phyloP scores from a whole-genome alignment of 306 rosid genomes.

The Cicer pinnatifidum region DNA sequence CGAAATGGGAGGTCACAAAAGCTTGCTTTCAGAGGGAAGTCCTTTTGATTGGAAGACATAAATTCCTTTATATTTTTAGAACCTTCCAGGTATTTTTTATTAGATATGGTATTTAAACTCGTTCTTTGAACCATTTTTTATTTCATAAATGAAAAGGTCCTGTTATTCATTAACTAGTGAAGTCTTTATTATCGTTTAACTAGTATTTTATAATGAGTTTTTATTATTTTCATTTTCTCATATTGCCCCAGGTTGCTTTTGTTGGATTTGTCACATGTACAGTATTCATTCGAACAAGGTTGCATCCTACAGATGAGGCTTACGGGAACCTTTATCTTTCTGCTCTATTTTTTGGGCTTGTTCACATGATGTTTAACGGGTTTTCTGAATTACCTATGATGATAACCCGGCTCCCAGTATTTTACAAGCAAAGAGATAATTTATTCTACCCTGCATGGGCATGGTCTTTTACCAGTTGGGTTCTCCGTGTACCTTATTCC shows the following conservation, averaged over 20 bases:
- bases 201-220: background rate
- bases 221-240: slow-evolving; percentile 7
- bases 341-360: slow-evolving; percentile 79
- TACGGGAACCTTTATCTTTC: slow-evolving; percentile 76
- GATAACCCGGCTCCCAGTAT: slow-evolving; percentile 83
- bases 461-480: slow-evolving; percentile 78
- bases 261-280: slow-evolving; percentile 85
- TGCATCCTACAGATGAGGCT: slow-evolving; percentile 67
- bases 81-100: slow-evolving; percentile 71
- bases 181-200: background rate
- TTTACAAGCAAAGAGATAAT: slow-evolving; percentile 89
- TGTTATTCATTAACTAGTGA: background rate
- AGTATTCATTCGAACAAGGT: slow-evolving; percentile 62
- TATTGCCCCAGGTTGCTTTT: slow-evolving; percentile 68
- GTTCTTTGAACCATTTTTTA: slow-evolving; percentile 2
- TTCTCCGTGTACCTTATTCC: slow-evolving; percentile 83
- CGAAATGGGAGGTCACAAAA: slow-evolving; percentile 63
- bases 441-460: slow-evolving; percentile 88
- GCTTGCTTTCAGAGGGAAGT: slow-evolving; percentile 74
- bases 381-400: slow-evolving; percentile 81
- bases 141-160: slow-evolving; percentile 15
- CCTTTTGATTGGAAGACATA: slow-evolving; percentile 64
- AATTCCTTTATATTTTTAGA: slow-evolving; percentile 82
- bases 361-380: slow-evolving; percentile 94
- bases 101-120: slow-evolving; percentile 15